A percentile compares a stretch with the other conserved stretches of the same genome.
phyloP scores from a whole-genome alignment of 495 filamentous ascomycete species.

The Peziza echinospora region DNA sequence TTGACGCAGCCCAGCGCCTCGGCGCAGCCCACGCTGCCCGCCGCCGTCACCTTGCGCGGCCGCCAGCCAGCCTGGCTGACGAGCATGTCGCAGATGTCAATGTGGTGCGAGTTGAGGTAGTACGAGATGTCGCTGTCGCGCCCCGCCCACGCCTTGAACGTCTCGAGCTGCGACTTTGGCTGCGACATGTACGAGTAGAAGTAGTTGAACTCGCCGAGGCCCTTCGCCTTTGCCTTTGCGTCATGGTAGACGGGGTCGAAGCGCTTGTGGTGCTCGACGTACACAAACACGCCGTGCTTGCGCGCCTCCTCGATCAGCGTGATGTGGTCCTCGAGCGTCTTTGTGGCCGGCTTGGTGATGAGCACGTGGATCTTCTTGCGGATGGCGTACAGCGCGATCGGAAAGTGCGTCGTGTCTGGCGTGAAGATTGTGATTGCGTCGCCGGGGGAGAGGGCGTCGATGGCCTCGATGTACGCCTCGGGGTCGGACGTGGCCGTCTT shows the following conservation, averaged over 20 bases:
- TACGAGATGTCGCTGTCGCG: conserved; percentile 81
- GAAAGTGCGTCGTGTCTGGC: conserved; percentile 79
- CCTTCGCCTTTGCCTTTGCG: conserved; percentile 49
- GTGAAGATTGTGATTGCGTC: conserved; percentile 95
- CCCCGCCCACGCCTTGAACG: conserved; percentile 91
- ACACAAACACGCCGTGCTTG: conserved; percentile 68
- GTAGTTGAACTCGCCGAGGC: conserved; percentile 84
- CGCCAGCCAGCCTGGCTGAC: conserved; percentile 42
- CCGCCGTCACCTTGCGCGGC: conserved; percentile 59
- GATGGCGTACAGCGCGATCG: conserved; percentile 87
- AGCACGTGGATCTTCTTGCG: conserved; percentile 69
- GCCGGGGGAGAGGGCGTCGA: conserved; percentile 60
- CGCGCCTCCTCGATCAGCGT: conserved; percentile 47
- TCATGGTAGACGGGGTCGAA: conserved; percentile 85
- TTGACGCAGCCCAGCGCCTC: conserved; percentile 56
- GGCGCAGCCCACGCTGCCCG: conserved; percentile 44
- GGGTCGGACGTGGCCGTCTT: conserved; percentile 47
- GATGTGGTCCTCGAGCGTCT: conserved; percentile 58
- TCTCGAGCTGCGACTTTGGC: conserved; percentile 79
- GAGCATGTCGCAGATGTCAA: conserved; percentile 82
- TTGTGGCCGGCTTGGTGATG: conserved; percentile 88
- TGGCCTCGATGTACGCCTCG: conserved; percentile 72
- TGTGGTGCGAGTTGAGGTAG: conserved; percentile 83
- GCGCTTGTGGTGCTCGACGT: conserved; percentile 90
- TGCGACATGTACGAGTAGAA: conserved; percentile 96